Percentiles rank a stretch among this genome's conserved stretches.
These are phyloP conservation scores for Verticillium longisporum DNA, from an alignment of 2,329 filamentous ascomycete genomes.

Conservation along the genomic window DNA sequence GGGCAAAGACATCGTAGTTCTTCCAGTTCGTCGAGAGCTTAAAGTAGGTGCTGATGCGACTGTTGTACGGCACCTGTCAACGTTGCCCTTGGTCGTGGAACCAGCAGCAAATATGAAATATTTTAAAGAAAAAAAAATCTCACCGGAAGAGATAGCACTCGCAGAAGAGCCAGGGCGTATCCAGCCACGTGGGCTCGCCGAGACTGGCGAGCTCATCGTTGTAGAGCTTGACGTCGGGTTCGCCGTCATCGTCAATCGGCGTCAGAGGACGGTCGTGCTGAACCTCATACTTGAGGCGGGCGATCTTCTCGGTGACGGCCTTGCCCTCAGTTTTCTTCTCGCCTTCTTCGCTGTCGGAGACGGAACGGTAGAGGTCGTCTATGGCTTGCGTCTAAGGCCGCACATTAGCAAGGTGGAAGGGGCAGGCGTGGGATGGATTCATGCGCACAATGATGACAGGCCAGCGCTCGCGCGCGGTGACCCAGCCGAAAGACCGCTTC, in stretches of 20 bases:
- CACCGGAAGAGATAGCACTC: conserved; percentile 5
- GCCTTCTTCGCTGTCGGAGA: conserved; percentile 50
- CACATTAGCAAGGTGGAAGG: conserved; percentile 12
- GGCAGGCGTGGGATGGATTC: background rate
- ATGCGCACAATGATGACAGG: conserved; percentile 76
- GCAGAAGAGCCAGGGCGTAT: conserved; percentile 61
- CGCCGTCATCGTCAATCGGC: conserved; percentile 70
- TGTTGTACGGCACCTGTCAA: conserved; percentile 9
- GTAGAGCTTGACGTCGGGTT: conserved; percentile 69
- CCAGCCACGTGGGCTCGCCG: conserved; percentile 72
- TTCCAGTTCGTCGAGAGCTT: conserved; percentile 75
- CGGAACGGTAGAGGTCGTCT: conserved; percentile 78
- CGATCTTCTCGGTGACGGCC: conserved; percentile 71
- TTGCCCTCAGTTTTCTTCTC: conserved; percentile 68
- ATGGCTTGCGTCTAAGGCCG: conserved; percentile 74
- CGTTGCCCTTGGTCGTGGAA: background rate
- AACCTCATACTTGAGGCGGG: conserved; percentile 85
- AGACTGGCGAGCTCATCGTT: conserved; percentile 77
- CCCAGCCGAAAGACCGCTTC: conserved; percentile 77
- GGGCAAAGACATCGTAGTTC: conserved; percentile 79
- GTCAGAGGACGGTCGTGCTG: conserved; percentile 78
- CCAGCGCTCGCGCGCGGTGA: conserved; percentile 83
- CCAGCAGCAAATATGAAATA: background rate
- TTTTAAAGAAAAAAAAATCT: background rate
- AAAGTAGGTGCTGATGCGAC: conserved; percentile 78